Conservation (phyloP, 192 early-diverging fungal species). For the Chytriomyces sp. region DNA sequence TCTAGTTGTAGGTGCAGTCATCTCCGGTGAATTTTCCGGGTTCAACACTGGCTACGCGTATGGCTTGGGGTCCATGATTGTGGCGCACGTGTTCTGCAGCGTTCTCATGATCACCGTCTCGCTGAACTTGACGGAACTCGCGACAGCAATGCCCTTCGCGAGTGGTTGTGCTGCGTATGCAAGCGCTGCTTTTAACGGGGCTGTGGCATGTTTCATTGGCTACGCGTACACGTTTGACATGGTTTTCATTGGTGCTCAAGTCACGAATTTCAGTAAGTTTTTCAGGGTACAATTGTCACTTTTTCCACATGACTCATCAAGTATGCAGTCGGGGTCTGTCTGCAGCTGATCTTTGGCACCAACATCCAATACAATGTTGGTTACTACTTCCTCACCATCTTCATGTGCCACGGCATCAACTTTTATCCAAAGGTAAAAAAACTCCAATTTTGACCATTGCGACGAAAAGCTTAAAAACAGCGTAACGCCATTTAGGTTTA, state of each 20-base stretch:
- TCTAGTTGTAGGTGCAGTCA: constrained; percentile 23
- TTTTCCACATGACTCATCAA: background rate
- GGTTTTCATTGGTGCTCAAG: constrained; percentile 15
- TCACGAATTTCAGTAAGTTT: constrained; percentile 16
- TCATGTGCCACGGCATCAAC: constrained; percentile 8
- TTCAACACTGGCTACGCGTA: constrained; percentile 31
- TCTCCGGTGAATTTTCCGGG: constrained; percentile 38
- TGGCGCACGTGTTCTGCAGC: constrained; percentile 6
- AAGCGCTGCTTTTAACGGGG: constrained; percentile 19
- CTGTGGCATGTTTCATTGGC: constrained; percentile 26
- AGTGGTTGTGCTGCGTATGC: constrained; percentile 24
- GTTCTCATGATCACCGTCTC: constrained; percentile 9
- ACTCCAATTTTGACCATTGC: too few species aligned
- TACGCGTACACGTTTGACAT: constrained; percentile 31
- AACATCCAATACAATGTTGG: background rate
- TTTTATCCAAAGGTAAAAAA: constrained; percentile 6
- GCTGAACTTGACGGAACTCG: constrained; percentile 27
- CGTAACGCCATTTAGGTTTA: too few species aligned
- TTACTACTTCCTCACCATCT: background rate
- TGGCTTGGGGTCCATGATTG: constrained; percentile 38
- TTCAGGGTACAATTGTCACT: background rate
- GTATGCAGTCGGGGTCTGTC: constrained; percentile 1
- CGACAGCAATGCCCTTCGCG: constrained; percentile 27
- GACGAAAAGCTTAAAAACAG: too few species aligned
- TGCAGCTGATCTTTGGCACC: background rate